Percentiles rank a stretch among this genome's conserved stretches.
These are phyloP conservation scores for Papilionanthe hybrid DNA, from an alignment of 116 monocot genomes.

Conservation along the genomic window DNA sequence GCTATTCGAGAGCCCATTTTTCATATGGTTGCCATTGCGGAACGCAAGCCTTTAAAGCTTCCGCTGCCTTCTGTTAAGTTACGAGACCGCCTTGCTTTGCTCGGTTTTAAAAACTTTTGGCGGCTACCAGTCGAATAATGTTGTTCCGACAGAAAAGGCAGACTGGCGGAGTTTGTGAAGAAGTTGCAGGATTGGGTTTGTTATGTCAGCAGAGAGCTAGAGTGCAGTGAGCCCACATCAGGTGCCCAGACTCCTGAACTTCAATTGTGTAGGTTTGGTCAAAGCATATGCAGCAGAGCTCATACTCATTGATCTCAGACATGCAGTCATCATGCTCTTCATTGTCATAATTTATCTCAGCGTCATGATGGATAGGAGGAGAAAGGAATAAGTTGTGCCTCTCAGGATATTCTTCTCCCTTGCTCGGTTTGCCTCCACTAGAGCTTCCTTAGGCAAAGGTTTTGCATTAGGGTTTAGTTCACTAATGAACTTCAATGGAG, in stretches of 20 bases:
- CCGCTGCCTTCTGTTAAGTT: constrained; percentile 52
- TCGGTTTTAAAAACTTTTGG: constrained; percentile 27
- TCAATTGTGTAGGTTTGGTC: constrained; percentile 76
- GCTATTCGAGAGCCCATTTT: constrained; percentile 31
- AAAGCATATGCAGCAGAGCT: constrained; percentile 86
- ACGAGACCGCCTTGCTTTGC: constrained; percentile 31
- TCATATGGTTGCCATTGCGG: constrained; percentile 50
- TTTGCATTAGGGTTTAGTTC: constrained; percentile 72
- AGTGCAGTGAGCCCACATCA: constrained; percentile 83
- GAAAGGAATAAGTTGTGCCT: constrained; percentile 32
- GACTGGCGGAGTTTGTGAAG: constrained; percentile 29
- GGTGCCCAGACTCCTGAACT: constrained; percentile 74
- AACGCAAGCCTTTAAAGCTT: constrained; percentile 63
- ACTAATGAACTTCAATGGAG: constrained; percentile 79
- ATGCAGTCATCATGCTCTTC: constrained; percentile 40
- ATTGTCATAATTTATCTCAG: constrained; percentile 4
- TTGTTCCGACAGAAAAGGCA: constrained; percentile 75
- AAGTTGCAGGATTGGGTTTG: constrained; percentile 47
- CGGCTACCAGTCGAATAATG: constrained; percentile 51
- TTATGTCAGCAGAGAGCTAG: constrained; percentile 78
- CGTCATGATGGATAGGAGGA: constrained; percentile 45
- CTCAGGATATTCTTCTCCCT: constrained; percentile 79
- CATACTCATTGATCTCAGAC: constrained; percentile 48
- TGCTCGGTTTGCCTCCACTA: constrained; percentile 67
- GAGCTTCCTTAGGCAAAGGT: constrained; percentile 58